These are phyloP conservation scores for Fusarium hostae DNA, from an alignment of 2,329 filamentous ascomycete species.

Conservation along the genomic window DNA sequence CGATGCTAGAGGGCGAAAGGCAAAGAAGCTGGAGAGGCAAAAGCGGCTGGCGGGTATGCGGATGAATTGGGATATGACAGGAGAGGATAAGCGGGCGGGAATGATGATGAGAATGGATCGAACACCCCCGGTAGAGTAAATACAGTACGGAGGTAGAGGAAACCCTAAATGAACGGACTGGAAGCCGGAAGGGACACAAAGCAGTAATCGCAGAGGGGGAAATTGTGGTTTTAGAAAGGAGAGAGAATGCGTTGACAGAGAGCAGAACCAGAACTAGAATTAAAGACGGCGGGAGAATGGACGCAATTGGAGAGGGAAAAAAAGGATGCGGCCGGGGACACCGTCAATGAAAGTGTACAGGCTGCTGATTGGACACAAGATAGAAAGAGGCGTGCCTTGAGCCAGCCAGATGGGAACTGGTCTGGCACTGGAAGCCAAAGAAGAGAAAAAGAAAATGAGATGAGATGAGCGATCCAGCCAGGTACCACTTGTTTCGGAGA, in stretches of 20 bases:
- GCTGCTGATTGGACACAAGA: slow-evolving; percentile 28
- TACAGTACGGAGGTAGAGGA: not conserved
- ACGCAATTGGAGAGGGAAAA: slow-evolving; percentile 6
- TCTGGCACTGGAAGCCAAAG: slow-evolving; percentile 28
- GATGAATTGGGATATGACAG: slow-evolving; percentile 13
- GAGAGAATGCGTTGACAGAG: slow-evolving; percentile 9
- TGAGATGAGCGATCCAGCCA: slow-evolving; percentile 25
- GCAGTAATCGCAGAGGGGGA: slow-evolving; percentile 4
- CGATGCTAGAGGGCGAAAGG: slow-evolving; percentile 7
- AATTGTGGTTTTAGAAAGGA: slow-evolving; percentile 14
- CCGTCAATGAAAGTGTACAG: slow-evolving; percentile 15
- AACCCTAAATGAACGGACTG: slow-evolving; percentile 32
- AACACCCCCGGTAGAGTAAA: slow-evolving; percentile 8
- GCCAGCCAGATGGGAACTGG: slow-evolving; percentile 28
- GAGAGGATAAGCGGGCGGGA: not conserved
- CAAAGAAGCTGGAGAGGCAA: not conserved
- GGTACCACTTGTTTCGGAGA: slow-evolving; percentile 16
- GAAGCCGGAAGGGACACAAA: slow-evolving; percentile 11
- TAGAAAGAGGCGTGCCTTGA: slow-evolving; percentile 25
- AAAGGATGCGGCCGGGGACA: slow-evolving; percentile 35
- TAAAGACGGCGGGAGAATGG: not conserved
- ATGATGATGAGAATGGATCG: slow-evolving; percentile 12
- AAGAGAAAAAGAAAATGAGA: slow-evolving; percentile 34
- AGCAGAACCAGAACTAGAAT: slow-evolving; percentile 10
- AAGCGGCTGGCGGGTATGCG: slow-evolving; percentile 9